Evolutionary conservation across 2,329 filamentous ascomycete genomes (phyloP).

Genomic region (Penicillium sp.): DNA sequence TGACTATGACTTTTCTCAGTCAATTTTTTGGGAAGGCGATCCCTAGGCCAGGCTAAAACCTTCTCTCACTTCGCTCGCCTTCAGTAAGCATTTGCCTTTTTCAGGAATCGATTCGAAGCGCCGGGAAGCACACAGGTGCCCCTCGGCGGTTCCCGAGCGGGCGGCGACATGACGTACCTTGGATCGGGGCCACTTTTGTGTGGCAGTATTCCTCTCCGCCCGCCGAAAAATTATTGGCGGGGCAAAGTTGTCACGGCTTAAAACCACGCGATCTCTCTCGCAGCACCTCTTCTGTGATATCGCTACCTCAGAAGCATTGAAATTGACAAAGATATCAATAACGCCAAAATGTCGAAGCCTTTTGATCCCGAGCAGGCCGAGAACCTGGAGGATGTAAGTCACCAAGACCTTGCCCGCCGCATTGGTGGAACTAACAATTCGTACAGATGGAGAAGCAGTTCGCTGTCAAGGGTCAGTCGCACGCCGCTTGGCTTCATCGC

Average conservation of each 20-base stretch:
- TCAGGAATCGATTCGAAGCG: conserved; percentile 1
- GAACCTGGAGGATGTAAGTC: conserved; percentile 62
- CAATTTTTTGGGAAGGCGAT: background rate
- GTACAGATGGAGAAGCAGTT: conserved; percentile 96
- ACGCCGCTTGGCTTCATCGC: background rate
- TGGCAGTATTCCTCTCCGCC: conserved; percentile 23
- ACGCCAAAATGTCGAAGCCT: conserved; percentile 32
- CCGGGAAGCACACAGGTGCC: background rate
- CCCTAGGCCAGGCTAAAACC: background rate
- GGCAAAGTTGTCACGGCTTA: conserved; percentile 12
- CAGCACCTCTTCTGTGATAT: background rate
- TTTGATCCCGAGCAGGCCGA: conserved; percentile 59
- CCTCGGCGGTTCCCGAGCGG: background rate
- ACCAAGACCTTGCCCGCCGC: background rate
- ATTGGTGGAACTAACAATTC: conserved; percentile 18
- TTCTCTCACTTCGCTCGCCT: background rate
- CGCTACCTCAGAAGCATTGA: background rate
- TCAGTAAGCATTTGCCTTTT: background rate
- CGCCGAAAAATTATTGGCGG: conserved; percentile 30
- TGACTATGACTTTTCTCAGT: too few species aligned
- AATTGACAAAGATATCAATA: background rate
- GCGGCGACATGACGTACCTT: conserved; percentile 13
- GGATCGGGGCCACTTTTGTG: background rate
- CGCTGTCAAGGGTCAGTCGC: conserved; percentile 73
- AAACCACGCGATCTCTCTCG: too few species aligned